phyloP scores from a whole-genome alignment of 768 basidiomycete species.

The Boletus bicolor region DNA sequence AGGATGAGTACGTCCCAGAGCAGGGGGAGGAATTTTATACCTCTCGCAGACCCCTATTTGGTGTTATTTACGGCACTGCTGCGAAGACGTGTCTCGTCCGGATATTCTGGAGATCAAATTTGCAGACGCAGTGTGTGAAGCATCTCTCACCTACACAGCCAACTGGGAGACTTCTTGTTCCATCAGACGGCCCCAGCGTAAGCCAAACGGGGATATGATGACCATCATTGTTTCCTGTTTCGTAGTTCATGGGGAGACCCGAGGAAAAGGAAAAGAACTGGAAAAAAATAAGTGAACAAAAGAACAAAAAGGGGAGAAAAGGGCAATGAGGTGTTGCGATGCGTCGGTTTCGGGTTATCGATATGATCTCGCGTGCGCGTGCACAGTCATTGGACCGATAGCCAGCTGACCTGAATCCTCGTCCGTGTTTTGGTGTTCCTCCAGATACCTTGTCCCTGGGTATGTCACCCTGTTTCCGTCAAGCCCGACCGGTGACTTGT shows the following conservation, averaged over 20 bases:
- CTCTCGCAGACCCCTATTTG: constrained; percentile 1
- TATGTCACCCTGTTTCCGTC: neutral
- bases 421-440: neutral
- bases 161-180: neutral
- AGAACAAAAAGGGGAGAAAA: neutral
- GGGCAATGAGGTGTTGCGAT: no score
- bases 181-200: neutral
- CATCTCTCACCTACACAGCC: neutral
- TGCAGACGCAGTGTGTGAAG: neutral
- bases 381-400: neutral
- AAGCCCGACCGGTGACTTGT: neutral
- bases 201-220: neutral
- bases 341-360: neutral
- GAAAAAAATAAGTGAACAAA: neutral
- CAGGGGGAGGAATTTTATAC: neutral
- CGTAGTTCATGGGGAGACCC: neutral
- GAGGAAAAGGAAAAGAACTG: neutral
- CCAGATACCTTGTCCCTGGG: neutral
- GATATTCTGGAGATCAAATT: neutral
- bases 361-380: neutral
- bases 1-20: neutral
- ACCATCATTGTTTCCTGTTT: neutral
- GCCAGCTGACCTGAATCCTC: neutral
- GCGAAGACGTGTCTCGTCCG: neutral
- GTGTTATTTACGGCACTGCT: neutral